Evolutionary conservation across 2,329 filamentous ascomycete genomes (phyloP).

Genomic region (Monilinia fructigena): DNA sequence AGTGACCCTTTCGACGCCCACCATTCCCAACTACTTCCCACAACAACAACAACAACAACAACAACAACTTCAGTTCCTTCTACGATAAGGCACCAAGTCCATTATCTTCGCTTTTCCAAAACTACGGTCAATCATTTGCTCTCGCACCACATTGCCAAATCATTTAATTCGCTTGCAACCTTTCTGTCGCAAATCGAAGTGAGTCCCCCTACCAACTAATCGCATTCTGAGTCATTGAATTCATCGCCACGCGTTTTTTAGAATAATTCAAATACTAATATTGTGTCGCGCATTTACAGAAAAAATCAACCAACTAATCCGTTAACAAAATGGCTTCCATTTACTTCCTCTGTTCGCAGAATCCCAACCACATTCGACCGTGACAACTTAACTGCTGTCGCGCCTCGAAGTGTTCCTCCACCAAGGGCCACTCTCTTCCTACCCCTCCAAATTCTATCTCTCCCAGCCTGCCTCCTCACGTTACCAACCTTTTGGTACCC

Average conservation of each 20-base stretch:
- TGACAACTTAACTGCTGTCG: slow-evolving; percentile 74
- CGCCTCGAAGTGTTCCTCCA: slow-evolving; percentile 58
- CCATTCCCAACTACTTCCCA: slow-evolving; percentile 30
- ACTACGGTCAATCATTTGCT: slow-evolving; percentile 34
- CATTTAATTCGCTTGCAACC: slow-evolving; percentile 31
- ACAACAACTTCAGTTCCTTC: slow-evolving; percentile 27
- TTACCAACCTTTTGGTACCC: slow-evolving; percentile 60
- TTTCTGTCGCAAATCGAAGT: slow-evolving; percentile 41
- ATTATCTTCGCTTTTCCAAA: slow-evolving; percentile 25
- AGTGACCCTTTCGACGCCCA: slow-evolving; percentile 19
- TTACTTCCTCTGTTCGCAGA: slow-evolving; percentile 63
- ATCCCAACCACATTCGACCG: slow-evolving; percentile 59
- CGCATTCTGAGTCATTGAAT: slow-evolving; percentile 11
- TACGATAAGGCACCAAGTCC: slow-evolving; percentile 33
- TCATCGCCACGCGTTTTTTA: slow-evolving; percentile 27
- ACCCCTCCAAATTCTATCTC: slow-evolving; percentile 97
- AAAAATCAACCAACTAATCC: slow-evolving; percentile 35
- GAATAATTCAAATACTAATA: slow-evolving; percentile 29
- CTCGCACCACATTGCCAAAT: slow-evolving; percentile 33
- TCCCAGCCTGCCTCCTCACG: slow-evolving; percentile 78
- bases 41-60: no score
- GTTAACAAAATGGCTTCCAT: slow-evolving; percentile 58
- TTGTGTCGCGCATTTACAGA: slow-evolving; percentile 37
- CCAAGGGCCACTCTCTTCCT: slow-evolving; percentile 63
- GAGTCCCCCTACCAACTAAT: slow-evolving; percentile 34